Base-by-base conservation (phyloP, 495 filamentous ascomycete genomes). In the Penicillium crystallinum region DNA sequence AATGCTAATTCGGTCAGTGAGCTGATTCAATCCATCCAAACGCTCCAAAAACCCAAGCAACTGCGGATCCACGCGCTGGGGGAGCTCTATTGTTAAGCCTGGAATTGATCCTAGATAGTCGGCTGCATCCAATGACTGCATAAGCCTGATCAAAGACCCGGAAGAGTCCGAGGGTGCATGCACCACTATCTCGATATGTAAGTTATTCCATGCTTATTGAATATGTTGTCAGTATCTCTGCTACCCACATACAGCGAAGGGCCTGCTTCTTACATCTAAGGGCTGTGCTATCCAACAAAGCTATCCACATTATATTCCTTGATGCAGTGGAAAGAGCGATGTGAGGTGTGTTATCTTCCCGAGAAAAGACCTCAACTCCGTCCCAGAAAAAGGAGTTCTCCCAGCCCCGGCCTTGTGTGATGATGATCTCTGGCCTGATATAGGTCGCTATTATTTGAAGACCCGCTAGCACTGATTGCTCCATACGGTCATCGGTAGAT, bases 61-160 rank as follows among this genome's bases (percentile, higher is more conserved):
- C 6, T 79, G 75, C 33, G 64, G 56, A 51, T 92, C 88, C 7
- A 89, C 71, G 29, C 77, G 67, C 47, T 78, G 69, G 6, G 90
- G 87, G 19, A 96, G 80, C 58, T 96, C 90, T 48, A 96, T 81
- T 11, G 88, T 91, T 17, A 96, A 65, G 61, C 83, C 79, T 1
- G 90, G 90, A 6, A 73, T 61, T 10, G 80, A 74, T 3, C 82
- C 81, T 49, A 83, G 79, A 62, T 87, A 91, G 54, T 95, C 89
- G 1, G 89, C 88, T 7, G 72, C 72, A 56, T 81, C 71, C 15
- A 96, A 72, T 17, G 89, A 91, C 47, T 78, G 78, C 1, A 96
- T 73, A 18, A 95, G 74, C 41, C 87, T 77, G 21, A 88, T 81
- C 15, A 96, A 55, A 40, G 85, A 86, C 2, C 88, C 88, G 8